Conservation (phyloP, 2,329 filamentous ascomycete species). For the Microdochium trichocladiopsis region DNA sequence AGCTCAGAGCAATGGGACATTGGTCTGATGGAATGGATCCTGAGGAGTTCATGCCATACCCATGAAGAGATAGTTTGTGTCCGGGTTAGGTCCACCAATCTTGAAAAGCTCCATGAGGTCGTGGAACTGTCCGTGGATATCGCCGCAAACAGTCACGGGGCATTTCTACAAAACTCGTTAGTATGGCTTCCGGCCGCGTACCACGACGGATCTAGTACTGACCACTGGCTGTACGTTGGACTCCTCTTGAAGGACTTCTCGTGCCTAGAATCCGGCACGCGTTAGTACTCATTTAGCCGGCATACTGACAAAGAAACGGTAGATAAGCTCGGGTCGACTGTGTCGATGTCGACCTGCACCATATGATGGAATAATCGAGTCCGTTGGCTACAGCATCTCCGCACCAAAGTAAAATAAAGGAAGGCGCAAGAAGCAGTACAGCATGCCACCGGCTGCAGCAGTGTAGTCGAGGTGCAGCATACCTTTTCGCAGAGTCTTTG, state of each 20-base stretch:
- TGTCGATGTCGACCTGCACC: too few relatives aligned
- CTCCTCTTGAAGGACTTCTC: conserved; percentile 94
- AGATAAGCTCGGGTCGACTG: too few relatives aligned
- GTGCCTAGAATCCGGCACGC: conserved; percentile 50
- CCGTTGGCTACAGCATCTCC: too few relatives aligned
- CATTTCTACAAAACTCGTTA: conserved; percentile 64
- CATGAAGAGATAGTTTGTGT: conserved; percentile 99
- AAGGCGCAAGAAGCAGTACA: conserved; percentile 1
- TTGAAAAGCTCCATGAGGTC: conserved; percentile 99
- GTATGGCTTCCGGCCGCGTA: background rate
- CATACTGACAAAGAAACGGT: too few relatives aligned
- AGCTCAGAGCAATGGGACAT: too few relatives aligned
- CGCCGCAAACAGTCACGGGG: conserved; percentile 95
- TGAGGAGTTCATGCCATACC: conserved; percentile 44
- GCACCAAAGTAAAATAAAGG: too few relatives aligned
- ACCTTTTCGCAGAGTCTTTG: conserved; percentile 98
- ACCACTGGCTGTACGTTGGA: conserved; percentile 99
- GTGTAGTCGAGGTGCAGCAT: conserved; percentile 19
- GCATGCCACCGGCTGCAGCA: background rate
- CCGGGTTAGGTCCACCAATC: conserved; percentile 94
- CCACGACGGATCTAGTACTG: conserved; percentile 29
- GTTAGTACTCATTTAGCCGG: too few relatives aligned
- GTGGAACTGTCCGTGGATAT: conserved; percentile 98
- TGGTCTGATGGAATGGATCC: conserved; percentile 3
- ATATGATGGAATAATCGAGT: too few relatives aligned